Base-by-base conservation (phyloP, 2,329 filamentous ascomycete species). In the Colletotrichum cereale region DNA sequence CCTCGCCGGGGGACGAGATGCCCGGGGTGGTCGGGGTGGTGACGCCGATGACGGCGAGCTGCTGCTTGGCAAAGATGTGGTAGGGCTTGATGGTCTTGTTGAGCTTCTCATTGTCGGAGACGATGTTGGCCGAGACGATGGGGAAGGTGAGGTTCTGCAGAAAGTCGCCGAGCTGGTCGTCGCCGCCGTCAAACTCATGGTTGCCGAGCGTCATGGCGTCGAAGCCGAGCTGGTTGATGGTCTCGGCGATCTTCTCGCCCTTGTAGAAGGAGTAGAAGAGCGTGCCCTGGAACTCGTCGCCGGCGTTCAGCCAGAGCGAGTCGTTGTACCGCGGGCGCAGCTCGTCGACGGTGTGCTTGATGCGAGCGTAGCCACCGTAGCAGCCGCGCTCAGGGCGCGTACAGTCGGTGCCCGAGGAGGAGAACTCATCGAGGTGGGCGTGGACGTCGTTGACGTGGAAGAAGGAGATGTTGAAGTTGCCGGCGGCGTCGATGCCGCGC, bases 401-500 rank as follows among this genome's bases (percentile, higher is more conserved):
- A 81, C 90, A 92, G 80, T 91, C 89, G 14, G 88, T 87, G 66
- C 90, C 90, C 0, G 88, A 88, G 18, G 86, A 85, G 36, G 86
- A 83, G 79, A 89, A 92, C 78, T 92, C 80, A 77, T 92, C 90
- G 24, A 92, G 82, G 77, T 92, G 90, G 18, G 90, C 86, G 77
- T 92, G 90, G 18, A 92, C 88, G 77, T 92, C 90, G 76, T 92
- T 92, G 83, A 92, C 85, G 78, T 92, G 90, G 80, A 91, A 91
- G 81, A 92, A 91, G 8, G 89, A 88, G 68, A 89, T 85, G 76
- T 88, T 88, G 77, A 84, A 88, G 74, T 88, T 83, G 44, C 86
- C 86, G 5, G 82, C 77, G 31, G 79, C 78, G 74, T 88, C 84
- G 57, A 86, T 79, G 71, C 83, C 85, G 42, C 87, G 85, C 81